Percentiles rank a stretch among this genome's conserved stretches.
These are phyloP conservation scores for Clarireedia sp. DNA, from an alignment of 2,329 filamentous ascomycete genomes.

Conservation along the genomic window DNA sequence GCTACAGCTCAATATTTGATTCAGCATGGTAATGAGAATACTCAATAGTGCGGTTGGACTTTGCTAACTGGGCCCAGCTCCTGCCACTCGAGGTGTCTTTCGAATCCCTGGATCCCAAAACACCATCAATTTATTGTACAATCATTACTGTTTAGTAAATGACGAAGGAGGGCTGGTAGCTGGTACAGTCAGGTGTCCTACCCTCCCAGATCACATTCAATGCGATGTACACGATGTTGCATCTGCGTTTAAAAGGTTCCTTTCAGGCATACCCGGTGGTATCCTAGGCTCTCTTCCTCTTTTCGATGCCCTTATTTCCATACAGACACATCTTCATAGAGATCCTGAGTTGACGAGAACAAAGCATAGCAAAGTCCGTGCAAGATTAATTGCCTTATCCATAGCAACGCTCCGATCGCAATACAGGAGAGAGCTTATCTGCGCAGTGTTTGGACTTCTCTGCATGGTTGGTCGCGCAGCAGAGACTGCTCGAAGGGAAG, in stretches of 20 bases:
- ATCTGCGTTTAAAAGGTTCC: constrained; percentile 58
- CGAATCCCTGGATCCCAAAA: constrained; percentile 51
- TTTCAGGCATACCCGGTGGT: constrained; percentile 55
- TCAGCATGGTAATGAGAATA: constrained; percentile 45
- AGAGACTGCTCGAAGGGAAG: constrained; percentile 45
- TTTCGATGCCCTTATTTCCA: constrained; percentile 55
- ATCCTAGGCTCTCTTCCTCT: constrained; percentile 55
- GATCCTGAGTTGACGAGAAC: constrained; percentile 45
- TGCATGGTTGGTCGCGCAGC: constrained; percentile 52
- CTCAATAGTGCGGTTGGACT: neutral
- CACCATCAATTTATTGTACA: constrained; percentile 50
- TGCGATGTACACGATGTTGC: constrained; percentile 57
- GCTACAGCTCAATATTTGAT: constrained; percentile 58
- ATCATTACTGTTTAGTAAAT: constrained; percentile 51
- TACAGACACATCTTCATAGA: constrained; percentile 47
- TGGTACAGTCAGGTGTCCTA: constrained; percentile 50
- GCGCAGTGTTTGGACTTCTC: constrained; percentile 58
- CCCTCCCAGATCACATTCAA: constrained; percentile 51
- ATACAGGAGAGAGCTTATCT: constrained; percentile 55
- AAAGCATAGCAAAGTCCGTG: constrained; percentile 49
- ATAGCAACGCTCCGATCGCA: constrained; percentile 51
- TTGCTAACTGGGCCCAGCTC: constrained; percentile 23
- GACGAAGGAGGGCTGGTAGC: constrained; percentile 41
- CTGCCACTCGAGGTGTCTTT: constrained; percentile 49
- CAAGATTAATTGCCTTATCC: constrained; percentile 57